A percentile compares a stretch with the other conserved stretches of the same genome.
These are phyloP conservation scores for Cyclotella cryptica DNA, from an alignment of 108 stramenopile species.

Conservation along the genomic window DNA sequence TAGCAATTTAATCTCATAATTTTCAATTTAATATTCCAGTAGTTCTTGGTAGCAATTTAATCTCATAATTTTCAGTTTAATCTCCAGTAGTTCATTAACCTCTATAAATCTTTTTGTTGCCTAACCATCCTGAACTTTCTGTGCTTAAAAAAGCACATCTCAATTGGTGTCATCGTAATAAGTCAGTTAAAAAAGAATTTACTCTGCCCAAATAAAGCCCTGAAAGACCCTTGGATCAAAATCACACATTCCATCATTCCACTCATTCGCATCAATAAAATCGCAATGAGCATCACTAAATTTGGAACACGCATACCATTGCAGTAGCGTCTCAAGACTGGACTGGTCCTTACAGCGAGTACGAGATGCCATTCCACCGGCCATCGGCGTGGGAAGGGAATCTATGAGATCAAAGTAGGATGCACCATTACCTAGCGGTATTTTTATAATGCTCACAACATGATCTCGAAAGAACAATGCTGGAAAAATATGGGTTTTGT, in stretches of 20 bases:
- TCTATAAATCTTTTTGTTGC: no score
- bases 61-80: no score
- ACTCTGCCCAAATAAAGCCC: constrained; percentile 85
- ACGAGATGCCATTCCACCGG: constrained; percentile 63
- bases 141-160: no score
- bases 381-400: constrained; percentile 67
- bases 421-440: constrained; percentile 59
- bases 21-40: no score
- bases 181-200: no score
- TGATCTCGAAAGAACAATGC: constrained; percentile 92
- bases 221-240: constrained; percentile 95
- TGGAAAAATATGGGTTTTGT: neutral
- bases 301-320: constrained; percentile 80
- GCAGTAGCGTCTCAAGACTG: constrained; percentile 65
- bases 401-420: constrained; percentile 83
- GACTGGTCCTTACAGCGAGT: constrained; percentile 76
- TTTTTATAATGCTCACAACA: constrained; percentile 87
- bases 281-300: constrained; percentile 73
- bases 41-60: no score
- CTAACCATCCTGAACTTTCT: no score
- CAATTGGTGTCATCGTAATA: no score
- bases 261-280: constrained; percentile 82
- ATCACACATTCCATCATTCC: constrained; percentile 89
- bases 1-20: no score
- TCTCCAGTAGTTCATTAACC: no score